A percentile compares a stretch with the other conserved stretches of the same genome.
phyloP scores from a whole-genome alignment of 2,329 filamentous ascomycete genomes.

The Ophiosphaerella korrae region DNA sequence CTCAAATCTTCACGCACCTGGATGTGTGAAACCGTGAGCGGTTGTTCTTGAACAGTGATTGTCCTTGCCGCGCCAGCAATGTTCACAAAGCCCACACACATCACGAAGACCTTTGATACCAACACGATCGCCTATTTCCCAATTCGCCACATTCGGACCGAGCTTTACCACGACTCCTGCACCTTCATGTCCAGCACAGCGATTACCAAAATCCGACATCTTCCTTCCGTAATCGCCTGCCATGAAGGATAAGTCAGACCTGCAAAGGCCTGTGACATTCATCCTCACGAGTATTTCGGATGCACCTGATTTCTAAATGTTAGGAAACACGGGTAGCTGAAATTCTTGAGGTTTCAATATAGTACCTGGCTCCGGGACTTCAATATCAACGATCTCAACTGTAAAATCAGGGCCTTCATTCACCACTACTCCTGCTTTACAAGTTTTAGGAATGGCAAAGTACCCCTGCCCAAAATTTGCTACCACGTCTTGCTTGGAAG shows the following conservation, averaged over 20 bases:
- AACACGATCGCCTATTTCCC: slow-evolving; percentile 48
- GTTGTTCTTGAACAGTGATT: slow-evolving; percentile 57
- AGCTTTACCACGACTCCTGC: slow-evolving; percentile 63
- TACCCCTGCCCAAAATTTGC: too few relatives aligned
- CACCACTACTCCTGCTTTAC: slow-evolving; percentile 59
- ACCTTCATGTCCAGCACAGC: slow-evolving; percentile 61
- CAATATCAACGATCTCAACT: slow-evolving; percentile 54
- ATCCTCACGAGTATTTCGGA: slow-evolving; percentile 63
- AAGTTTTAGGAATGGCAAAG: slow-evolving; percentile 55
- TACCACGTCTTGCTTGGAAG: too few relatives aligned
- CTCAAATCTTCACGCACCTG: too few relatives aligned
- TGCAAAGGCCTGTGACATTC: slow-evolving; percentile 64
- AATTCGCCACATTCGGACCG: slow-evolving; percentile 58
- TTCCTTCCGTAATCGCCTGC: slow-evolving; percentile 56
- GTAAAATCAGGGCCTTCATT: slow-evolving; percentile 58
- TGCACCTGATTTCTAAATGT: slow-evolving; percentile 45
- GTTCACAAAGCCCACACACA: slow-evolving; percentile 47
- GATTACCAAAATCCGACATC: slow-evolving; percentile 49
- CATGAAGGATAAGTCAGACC: slow-evolving; percentile 64
- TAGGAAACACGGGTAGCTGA: neutral
- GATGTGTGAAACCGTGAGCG: slow-evolving; percentile 46
- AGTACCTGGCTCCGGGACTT: slow-evolving; percentile 55
- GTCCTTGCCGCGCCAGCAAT: slow-evolving; percentile 59
- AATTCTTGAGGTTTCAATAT: neutral
- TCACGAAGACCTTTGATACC: slow-evolving; percentile 44